Base-by-base conservation (phyloP, 1,139 yeast species). In the Debaryomyces udenii region DNA sequence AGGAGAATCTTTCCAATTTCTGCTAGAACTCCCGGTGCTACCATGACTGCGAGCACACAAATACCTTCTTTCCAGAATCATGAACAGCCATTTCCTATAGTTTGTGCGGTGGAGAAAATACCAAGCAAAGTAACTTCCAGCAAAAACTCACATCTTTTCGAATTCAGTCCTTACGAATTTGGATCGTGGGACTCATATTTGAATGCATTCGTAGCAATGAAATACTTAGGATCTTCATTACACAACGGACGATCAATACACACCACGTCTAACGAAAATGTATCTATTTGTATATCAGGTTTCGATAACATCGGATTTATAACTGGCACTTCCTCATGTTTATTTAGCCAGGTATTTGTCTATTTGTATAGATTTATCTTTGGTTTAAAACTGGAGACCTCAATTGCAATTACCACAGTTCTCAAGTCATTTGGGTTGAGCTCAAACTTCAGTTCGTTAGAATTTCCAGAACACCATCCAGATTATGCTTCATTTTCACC, bases 241-340 rank as follows among this genome's bases (percentile, higher is more conserved):
- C 46, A 51, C 15, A 66, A 71, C 28, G 72, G 70, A 0, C 31
- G 15, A 35, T 59, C 58, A 2, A 45, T 38, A 7, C 44, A 47
- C 16, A 49, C 45, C 27, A 47, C 54, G 35, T 60, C 48, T 11
- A 46, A 48, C 32, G 46, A 54, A 2, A 69, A 68, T 22, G 48
- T 49, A 31, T 56, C 57, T 7, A 41, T 50, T 6, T 86, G 95
- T 57, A 64, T 73, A 20, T 60, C 62, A 3, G 83, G 82, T 1
- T 83, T 75, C 51, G 96, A 87, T 56, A 83, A 83, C 51, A 76
- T 80, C n/a, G 91, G 89, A 0, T 86, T 83, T 51, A 60, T 87
- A 7, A 71, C 83, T 15, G 95, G 86, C 0, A 78, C 91, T 0
- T 83, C 94, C 0, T 83, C 94, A 0, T 78, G 88, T 1, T 59